Evolutionary conservation across 2,329 filamentous ascomycete species (phyloP), one percentile per base, ranked within the genome.

Genomic region (Huntiella bhutanensis): DNA sequence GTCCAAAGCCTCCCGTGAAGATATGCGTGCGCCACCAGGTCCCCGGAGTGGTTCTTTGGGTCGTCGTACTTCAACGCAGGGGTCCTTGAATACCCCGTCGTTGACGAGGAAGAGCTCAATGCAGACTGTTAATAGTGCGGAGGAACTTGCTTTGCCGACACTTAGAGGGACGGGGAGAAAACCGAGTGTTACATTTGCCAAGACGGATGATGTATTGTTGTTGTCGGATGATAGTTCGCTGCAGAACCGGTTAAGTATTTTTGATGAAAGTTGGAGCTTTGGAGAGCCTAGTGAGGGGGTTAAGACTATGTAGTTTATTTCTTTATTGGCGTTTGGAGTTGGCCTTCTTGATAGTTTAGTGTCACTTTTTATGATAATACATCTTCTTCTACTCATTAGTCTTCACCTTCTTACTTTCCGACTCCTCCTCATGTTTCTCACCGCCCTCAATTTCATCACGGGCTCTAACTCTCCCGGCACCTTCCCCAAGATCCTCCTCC

Each of bases 401-500:
- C 32, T 68, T 60, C 1, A 61, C 59, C 40, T 69, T 60, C 55
- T 73, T 73, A 52, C 55, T 69, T 44, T 71, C 68, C 2, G 59
- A 47, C 32, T 63, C 62, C 6, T 61, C 61, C 11, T 28, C 22
- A 28, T 28, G 22, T 28, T 28, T 28, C 7, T 28, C 22, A 28
- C 22, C 22, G 6, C 3, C 76, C 43, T 71, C 73, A 11, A 66
- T 59, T 52, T 77, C 77, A 42, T 71, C 71, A 11, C 64, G 63
- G 2, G 54, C 64, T 47, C 73, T 67, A 38, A 71, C 68, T 49
- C 71, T 68, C 19, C 77, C 77, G 1, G 74, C 77, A 6, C 78
- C 77, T 47, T 77, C 76, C 39, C 78, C 78, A 15, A 80, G 63
- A 47, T 66, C 68, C 15, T 71, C 73, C 10, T 66, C 59, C 2